phyloP scores from a whole-genome alignment of 2,329 filamentous ascomycete genomes.

The Trichoderma sp. region DNA sequence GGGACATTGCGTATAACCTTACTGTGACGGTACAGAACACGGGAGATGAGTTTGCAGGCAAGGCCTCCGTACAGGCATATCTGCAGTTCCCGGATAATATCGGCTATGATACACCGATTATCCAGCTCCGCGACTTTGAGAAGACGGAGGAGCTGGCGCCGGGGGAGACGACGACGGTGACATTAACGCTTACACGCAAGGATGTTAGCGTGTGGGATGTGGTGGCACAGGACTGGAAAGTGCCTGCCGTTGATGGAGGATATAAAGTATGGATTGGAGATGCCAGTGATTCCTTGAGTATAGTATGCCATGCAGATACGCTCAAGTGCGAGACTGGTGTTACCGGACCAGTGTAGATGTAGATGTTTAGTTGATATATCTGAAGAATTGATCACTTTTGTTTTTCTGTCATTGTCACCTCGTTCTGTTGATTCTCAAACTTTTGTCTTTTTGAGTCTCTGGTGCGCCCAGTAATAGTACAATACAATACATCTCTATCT shows the following conservation, averaged over 20 bases:
- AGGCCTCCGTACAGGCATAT: slow-evolving; percentile 47
- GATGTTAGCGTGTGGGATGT: slow-evolving; percentile 74
- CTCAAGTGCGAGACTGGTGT: slow-evolving; percentile 30
- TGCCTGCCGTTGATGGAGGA: slow-evolving; percentile 36
- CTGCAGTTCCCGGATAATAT: slow-evolving; percentile 40
- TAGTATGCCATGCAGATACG: slow-evolving; percentile 31
- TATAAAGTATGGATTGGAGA: slow-evolving; percentile 41
- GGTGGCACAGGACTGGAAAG: slow-evolving; percentile 64
- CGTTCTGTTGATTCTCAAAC: background rate
- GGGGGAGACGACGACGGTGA: slow-evolving; percentile 52
- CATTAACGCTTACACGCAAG: slow-evolving; percentile 60
- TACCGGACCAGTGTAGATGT: slow-evolving; percentile 22
- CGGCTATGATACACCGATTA: slow-evolving; percentile 60
- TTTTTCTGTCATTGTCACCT: background rate
- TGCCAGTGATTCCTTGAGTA: slow-evolving; percentile 36
- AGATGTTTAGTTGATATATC: background rate
- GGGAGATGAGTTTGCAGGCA: slow-evolving; percentile 43
- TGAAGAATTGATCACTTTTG: background rate
- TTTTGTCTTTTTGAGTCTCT: background rate
- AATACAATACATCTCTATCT: slow-evolving; percentile 7
- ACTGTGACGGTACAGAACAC: slow-evolving; percentile 52
- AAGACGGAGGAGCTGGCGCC: slow-evolving; percentile 57
- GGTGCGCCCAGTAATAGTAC: slow-evolving; percentile 7
- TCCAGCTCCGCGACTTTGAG: slow-evolving; percentile 69
- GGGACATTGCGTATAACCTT: slow-evolving; percentile 45